These are phyloP conservation scores for Citrus glauca DNA, from an alignment of 345 rosid genomes.

Conservation along the genomic window DNA sequence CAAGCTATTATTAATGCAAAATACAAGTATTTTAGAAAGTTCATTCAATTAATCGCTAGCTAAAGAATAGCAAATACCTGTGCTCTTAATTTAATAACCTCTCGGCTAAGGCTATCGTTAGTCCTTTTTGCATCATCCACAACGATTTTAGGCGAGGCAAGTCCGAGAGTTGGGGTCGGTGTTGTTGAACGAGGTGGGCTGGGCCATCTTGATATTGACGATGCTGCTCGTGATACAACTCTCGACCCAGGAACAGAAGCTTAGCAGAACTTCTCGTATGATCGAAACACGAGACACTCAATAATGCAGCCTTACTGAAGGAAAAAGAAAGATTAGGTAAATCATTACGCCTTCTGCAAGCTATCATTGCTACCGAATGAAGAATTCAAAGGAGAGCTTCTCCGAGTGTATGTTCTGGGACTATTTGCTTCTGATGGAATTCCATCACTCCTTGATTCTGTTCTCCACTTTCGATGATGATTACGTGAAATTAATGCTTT, in stretches of 20 bases:
- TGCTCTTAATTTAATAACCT: constrained; percentile 80
- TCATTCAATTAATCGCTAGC: not conserved
- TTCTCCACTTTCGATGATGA: constrained; percentile 54
- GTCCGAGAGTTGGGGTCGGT: constrained; percentile 30
- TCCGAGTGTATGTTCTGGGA: constrained; percentile 81
- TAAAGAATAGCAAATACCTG: constrained; percentile 46
- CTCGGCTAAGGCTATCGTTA: constrained; percentile 78
- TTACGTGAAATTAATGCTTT: constrained; percentile 65
- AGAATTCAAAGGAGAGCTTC: constrained; percentile 86
- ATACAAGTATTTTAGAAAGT: not conserved
- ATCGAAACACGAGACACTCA: constrained; percentile 60
- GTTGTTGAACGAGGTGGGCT: constrained; percentile 98
- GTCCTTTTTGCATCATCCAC: no score
- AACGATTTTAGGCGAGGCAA: no score
- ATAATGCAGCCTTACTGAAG: constrained; percentile 2
- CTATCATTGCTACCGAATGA: constrained; percentile 87
- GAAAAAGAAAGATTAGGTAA: not conserved
- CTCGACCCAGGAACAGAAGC: constrained; percentile 99
- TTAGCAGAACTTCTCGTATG: constrained; percentile 91
- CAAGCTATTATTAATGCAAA: not conserved
- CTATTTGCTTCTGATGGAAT: constrained; percentile 75
- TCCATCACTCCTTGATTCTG: constrained; percentile 71
- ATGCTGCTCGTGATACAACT: constrained; percentile 95
- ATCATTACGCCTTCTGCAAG: constrained; percentile 62
- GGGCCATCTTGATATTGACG: constrained; percentile 88